Percentiles rank a stretch among this genome's conserved stretches.
Evolutionary conservation across 2,329 filamentous ascomycete genomes (phyloP).

Genomic region (Xylaria sp.): DNA sequence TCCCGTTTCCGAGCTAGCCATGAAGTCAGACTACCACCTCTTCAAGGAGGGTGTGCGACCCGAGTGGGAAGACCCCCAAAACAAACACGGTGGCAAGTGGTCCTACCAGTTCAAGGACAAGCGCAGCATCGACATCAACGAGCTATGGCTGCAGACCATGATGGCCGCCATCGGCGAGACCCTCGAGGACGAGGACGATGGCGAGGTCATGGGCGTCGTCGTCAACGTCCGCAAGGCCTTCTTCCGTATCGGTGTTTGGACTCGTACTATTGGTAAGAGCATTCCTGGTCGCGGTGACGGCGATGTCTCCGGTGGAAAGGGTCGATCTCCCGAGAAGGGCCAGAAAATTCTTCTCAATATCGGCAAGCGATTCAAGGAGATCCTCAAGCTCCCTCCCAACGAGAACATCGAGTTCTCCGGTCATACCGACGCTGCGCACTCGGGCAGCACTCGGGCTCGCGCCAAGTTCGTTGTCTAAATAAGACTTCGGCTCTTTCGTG

Average conservation of each 20-base stretch:
- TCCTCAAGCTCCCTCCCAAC: slow-evolving; percentile 79
- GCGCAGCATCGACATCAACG: slow-evolving; percentile 89
- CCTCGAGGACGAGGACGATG: slow-evolving; percentile 91
- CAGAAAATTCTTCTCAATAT: slow-evolving; percentile 86
- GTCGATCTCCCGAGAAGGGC: slow-evolving; percentile 81
- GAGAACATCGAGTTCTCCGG: slow-evolving; percentile 95
- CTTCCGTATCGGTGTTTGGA: slow-evolving; percentile 98
- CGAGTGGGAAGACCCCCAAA: slow-evolving; percentile 98
- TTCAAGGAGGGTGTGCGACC: slow-evolving; percentile 98
- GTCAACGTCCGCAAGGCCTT: slow-evolving; percentile 99
- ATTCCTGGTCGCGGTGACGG: slow-evolving; percentile 80
- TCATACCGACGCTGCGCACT: slow-evolving; percentile 92
- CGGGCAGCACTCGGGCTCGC: slow-evolving; percentile 94
- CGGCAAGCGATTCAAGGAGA: slow-evolving; percentile 91
- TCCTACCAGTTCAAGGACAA: slow-evolving; percentile 98
- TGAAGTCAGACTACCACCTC: slow-evolving; percentile 99
- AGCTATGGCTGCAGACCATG: slow-evolving; percentile 97
- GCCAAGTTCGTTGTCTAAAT: slow-evolving; percentile 86
- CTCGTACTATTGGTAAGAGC: slow-evolving; percentile 88
- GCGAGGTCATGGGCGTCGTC: slow-evolving; percentile 98
- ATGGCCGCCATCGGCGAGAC: slow-evolving; percentile 97
- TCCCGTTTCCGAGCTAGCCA: slow-evolving; percentile 90
- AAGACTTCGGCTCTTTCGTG: slow-evolving; percentile 37
- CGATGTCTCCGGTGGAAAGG: slow-evolving; percentile 79
- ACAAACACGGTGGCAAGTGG: slow-evolving; percentile 99